Conservation (phyloP, 164 flowering plant genomes). For the Tinospora cordifolia region DNA sequence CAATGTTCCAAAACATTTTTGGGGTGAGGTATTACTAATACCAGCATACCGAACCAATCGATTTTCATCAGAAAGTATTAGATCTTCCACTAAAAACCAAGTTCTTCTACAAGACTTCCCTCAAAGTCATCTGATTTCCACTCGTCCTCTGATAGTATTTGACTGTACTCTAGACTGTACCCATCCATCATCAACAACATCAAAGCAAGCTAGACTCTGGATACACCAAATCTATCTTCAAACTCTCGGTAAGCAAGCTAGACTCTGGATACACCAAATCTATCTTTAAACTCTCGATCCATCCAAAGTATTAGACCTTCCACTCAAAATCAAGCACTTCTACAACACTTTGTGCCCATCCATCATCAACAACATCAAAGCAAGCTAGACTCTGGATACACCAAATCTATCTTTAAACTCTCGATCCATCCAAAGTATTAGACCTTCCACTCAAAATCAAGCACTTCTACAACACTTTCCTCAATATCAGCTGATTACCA, state of each 20-base stretch:
- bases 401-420: constrained; percentile 6
- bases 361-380: neutral
- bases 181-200: too few species aligned
- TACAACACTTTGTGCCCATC: neutral
- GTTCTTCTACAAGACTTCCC: too few species aligned
- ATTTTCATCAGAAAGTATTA: neutral
- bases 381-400: neutral
- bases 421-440: too few species aligned
- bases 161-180: too few species aligned
- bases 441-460: neutral
- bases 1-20: neutral
- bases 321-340: neutral
- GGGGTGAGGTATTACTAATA: neutral
- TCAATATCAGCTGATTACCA: too few species aligned
- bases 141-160: too few species aligned
- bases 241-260: neutral
- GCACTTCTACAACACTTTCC: too few species aligned
- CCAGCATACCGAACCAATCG: neutral
- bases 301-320: neutral
- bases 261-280: neutral
- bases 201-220: neutral
- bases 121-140: neutral
- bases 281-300: too few species aligned
- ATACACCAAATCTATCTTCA: neutral
- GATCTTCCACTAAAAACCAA: too few species aligned